A percentile compares a stretch with the other conserved stretches of the same genome.
Conservation (phyloP, 208 protist genomes). For the Leptomonas pyrrhocoris region DNA sequence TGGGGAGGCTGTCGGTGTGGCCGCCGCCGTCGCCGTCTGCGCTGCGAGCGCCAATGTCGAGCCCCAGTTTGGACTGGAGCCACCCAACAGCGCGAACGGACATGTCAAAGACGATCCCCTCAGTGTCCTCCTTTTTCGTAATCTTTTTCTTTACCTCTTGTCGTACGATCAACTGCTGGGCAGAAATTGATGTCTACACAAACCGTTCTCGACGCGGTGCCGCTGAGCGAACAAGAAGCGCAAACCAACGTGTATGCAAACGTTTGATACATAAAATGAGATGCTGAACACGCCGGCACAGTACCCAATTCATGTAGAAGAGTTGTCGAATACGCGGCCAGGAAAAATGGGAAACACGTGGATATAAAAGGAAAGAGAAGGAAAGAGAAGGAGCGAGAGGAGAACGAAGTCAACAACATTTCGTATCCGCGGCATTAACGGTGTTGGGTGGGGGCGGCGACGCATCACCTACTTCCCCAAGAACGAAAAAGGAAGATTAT, state of each 20-base stretch:
- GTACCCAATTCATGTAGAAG: no score
- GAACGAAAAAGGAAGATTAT: no score
- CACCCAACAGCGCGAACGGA: conserved; percentile 73
- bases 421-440: no score
- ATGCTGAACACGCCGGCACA: no score
- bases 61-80: conserved; percentile 78
- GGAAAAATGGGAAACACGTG: not conserved
- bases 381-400: conserved; percentile 1
- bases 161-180: not conserved
- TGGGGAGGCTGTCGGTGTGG: conserved; percentile 1
- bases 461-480: no score
- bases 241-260: no score
- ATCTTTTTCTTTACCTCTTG: not conserved
- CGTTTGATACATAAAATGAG: no score
- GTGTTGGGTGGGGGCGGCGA: no score
- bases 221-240: not conserved
- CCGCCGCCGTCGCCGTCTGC: conserved; percentile 11
- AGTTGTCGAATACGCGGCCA: no score
- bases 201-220: not conserved
- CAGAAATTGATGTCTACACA: conserved; percentile 2
- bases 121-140: not conserved
- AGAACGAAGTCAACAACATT: no score
- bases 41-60: conserved; percentile 66
- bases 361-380: conserved; percentile 9
- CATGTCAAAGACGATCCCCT: conserved; percentile 13